Conservation (phyloP, 306 rosid genomes). For the Begonia fuchsioides region DNA sequence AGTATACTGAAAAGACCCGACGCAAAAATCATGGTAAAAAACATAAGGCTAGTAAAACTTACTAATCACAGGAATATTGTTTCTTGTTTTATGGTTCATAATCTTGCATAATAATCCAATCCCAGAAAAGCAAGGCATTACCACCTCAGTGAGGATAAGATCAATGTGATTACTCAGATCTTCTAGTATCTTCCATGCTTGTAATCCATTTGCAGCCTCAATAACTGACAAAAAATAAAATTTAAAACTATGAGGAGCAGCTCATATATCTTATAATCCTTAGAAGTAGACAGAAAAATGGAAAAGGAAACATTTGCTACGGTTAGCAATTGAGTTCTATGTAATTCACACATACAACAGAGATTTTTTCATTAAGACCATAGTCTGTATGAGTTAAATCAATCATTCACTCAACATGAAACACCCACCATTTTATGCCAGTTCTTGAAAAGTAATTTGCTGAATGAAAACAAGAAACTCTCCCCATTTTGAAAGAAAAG, state of each 20-base stretch:
- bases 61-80: constrained; percentile 83
- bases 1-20: constrained; percentile 6
- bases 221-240: constrained; percentile 30
- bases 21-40: neutral
- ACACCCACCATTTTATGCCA: too few relatives aligned
- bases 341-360: too few relatives aligned
- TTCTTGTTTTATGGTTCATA: constrained; percentile 66
- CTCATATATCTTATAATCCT: too few relatives aligned
- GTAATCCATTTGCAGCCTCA: constrained; percentile 67
- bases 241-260: too few relatives aligned
- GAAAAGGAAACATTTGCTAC: neutral
- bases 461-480: too few relatives aligned
- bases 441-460: too few relatives aligned
- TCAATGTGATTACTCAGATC: constrained; percentile 73
- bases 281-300: neutral
- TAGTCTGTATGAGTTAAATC: too few relatives aligned
- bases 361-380: too few relatives aligned
- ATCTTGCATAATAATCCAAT: constrained; percentile 72
- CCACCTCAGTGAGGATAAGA: constrained; percentile 77
- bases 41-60: constrained; percentile 21
- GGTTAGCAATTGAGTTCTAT: too few relatives aligned
- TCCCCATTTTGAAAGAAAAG: too few relatives aligned
- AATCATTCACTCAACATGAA: too few relatives aligned
- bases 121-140: constrained; percentile 79
- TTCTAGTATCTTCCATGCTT: constrained; percentile 86